Base-by-base conservation (phyloP, 768 basidiomycete genomes). In the Mycena filopes region DNA sequence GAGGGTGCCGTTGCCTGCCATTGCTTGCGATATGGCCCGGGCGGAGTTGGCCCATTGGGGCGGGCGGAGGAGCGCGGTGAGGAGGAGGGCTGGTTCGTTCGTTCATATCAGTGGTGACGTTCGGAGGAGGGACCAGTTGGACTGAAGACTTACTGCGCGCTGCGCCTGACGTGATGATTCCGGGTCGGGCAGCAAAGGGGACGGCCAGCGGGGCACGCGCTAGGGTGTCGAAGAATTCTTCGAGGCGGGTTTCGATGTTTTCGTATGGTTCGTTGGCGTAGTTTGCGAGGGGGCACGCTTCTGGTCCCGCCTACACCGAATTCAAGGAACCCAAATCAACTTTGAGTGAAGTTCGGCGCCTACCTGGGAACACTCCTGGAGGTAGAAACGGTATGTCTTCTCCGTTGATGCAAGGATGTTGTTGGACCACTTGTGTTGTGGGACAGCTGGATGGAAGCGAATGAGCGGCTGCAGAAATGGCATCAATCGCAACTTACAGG, bases 331-430 rank as follows among this genome's bases (percentile, higher is more conserved):
- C n/a, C n/a, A n/a, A n/a, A n/a, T n/a, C n/a, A n/a, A n/a, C n/a
- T n/a, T n/a, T n/a, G n/a, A n/a, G n/a, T n/a, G n/a, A n/a, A n/a
- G n/a, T n/a, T n/a, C n/a, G n/a, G n/a, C n/a, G n/a, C n/a, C n/a
- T 8, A 65, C 64, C 2, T 33, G 43, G 20, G 68, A 66, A 26
- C 73, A 74, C 18, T 64, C 61, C 43, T 70, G 45, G 20, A 74
- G 70, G 49, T 62, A 74, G 25, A 71, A 64, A 7, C 71, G 45
- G 43, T 74, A 74, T 25, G 73, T 74, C 49, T 71, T 70, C 40
- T 74, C 73, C 15, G 73, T 65, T 7, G 63, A 66, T 9, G 64
- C 49, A 15, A 74, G 60, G 64, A 66, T 72, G 46, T 72, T 72
- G 18, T 53, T 60, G 0, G 71, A 65, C 73, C 71, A 74, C 41